These are phyloP conservation scores for Capsicum pubescens DNA, from an alignment of 257 asterid genomes.

Conservation along the genomic window DNA sequence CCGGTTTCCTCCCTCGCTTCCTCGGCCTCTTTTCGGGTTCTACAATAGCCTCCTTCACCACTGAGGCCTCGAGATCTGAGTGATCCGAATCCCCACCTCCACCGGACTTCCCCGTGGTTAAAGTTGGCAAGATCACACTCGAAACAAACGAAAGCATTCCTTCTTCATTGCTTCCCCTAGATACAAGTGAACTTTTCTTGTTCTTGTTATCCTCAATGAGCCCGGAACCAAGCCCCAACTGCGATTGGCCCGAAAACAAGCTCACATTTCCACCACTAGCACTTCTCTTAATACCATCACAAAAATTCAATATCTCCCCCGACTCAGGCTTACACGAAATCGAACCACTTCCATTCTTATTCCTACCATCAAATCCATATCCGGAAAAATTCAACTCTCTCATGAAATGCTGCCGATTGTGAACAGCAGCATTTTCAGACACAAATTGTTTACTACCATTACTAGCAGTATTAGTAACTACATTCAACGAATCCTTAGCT, in stretches of 20 bases:
- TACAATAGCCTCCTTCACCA: constrained; percentile 68
- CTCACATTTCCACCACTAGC: constrained; percentile 41
- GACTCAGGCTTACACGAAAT: constrained; percentile 58
- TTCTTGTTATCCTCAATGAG: constrained; percentile 38
- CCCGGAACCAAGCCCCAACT: constrained; percentile 9
- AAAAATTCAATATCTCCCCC: constrained; percentile 64
- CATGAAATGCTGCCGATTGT: constrained; percentile 36
- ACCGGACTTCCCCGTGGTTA: constrained; percentile 49
- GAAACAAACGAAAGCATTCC: constrained; percentile 83
- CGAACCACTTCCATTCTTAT: constrained; percentile 29
- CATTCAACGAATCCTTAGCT: constrained; percentile 43
- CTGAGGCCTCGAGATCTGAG: constrained; percentile 83
- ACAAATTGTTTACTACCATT: constrained; percentile 40
- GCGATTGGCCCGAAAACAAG: constrained; percentile 47
- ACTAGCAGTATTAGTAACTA: constrained; percentile 32
- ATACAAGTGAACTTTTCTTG: constrained; percentile 57
- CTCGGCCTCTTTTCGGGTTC: constrained; percentile 75
- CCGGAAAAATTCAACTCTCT: constrained; percentile 63
- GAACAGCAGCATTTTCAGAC: constrained; percentile 48
- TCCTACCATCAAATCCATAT: constrained; percentile 48
- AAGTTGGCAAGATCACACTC: constrained; percentile 58
- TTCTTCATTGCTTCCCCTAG: constrained; percentile 65
- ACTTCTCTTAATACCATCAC: constrained; percentile 47
- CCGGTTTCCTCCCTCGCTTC: constrained; percentile 86
- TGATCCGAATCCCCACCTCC: constrained; percentile 66